These are phyloP conservation scores for Malassezia slooffiae DNA, from an alignment of 1,284 basidiomycete species.

Conservation along the genomic window DNA sequence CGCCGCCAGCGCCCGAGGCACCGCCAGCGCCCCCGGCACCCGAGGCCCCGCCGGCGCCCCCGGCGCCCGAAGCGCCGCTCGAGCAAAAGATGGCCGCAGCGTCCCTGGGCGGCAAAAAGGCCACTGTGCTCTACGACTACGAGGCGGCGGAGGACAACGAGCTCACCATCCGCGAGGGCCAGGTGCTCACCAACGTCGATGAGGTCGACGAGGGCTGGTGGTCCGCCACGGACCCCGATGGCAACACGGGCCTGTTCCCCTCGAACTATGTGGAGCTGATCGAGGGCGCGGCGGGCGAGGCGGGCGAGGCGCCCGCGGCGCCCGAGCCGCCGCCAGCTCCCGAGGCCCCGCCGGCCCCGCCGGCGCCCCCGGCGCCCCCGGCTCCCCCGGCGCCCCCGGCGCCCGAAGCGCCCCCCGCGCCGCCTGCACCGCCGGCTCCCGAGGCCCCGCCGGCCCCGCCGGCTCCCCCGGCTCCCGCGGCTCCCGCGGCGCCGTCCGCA, in stretches of 20 bases:
- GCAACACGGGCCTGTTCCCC: slow-evolving; percentile 40
- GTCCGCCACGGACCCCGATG: slow-evolving; percentile 34
- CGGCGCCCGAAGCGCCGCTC: slow-evolving; percentile 19
- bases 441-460: slow-evolving; percentile 15
- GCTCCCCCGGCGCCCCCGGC: slow-evolving; percentile 14
- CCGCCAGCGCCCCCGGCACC: slow-evolving; percentile 15
- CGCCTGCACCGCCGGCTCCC: slow-evolving; percentile 1
- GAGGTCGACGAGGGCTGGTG: slow-evolving; percentile 46
- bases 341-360: slow-evolving; percentile 9
- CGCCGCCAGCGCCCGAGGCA: slow-evolving; percentile 15
- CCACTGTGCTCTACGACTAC: slow-evolving; percentile 38
- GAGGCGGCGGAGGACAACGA: slow-evolving; percentile 43
- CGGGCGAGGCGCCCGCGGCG: background rate
- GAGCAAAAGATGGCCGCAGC: slow-evolving; percentile 8
- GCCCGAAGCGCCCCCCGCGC: slow-evolving; percentile 10
- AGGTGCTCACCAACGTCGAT: slow-evolving; percentile 30
- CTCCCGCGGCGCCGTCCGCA: slow-evolving; percentile 14
- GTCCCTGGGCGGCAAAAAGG: slow-evolving; percentile 16
- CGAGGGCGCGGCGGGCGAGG: slow-evolving; percentile 4
- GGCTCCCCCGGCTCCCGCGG: slow-evolving; percentile 15
- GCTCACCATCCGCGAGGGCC: slow-evolving; percentile 26
- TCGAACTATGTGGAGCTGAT: slow-evolving; percentile 40
- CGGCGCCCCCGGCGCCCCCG: slow-evolving; percentile 8
- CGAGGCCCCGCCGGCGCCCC: slow-evolving; percentile 8
- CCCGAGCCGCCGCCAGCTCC: slow-evolving; percentile 16